A percentile compares a stretch with the other conserved stretches of the same genome.
These are phyloP conservation scores for Xylaria sp. DNA, from an alignment of 2,329 filamentous ascomycete genomes.

Conservation along the genomic window DNA sequence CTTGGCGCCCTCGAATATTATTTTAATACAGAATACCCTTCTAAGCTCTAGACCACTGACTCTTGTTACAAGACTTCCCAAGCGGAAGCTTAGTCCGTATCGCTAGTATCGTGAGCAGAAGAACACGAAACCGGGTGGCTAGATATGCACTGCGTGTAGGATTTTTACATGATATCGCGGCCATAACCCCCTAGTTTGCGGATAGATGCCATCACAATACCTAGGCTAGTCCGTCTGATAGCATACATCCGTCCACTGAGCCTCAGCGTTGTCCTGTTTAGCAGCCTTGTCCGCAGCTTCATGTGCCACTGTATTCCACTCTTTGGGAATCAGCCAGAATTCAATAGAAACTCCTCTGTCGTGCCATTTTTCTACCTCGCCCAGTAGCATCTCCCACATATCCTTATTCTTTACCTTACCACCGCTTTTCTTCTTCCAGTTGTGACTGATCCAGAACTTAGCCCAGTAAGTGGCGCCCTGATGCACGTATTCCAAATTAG, in stretches of 20 bases:
- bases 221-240: not conserved
- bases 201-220: no score
- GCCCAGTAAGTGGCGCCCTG: conserved; percentile 57
- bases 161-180: no score
- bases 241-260: not conserved
- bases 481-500: conserved; percentile 63
- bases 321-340: conserved; percentile 60
- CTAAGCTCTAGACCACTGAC: no score
- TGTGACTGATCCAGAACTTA: conserved; percentile 55
- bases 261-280: no score
- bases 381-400: conserved; percentile 61
- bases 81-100: not conserved
- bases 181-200: no score
- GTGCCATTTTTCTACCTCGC: conserved; percentile 51
- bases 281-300: conserved; percentile 43
- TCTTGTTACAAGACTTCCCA: no score
- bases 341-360: conserved; percentile 50
- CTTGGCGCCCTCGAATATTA: no score
- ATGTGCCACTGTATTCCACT: conserved; percentile 57
- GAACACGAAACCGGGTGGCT: no score
- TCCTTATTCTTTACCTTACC: conserved; percentile 60
- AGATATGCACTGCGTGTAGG: no score
- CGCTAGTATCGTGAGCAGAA: no score
- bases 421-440: conserved; percentile 54
- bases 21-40: no score